These are phyloP conservation scores for Solanum hybrid DNA, from an alignment of 305 asterid species.

Conservation along the genomic window DNA sequence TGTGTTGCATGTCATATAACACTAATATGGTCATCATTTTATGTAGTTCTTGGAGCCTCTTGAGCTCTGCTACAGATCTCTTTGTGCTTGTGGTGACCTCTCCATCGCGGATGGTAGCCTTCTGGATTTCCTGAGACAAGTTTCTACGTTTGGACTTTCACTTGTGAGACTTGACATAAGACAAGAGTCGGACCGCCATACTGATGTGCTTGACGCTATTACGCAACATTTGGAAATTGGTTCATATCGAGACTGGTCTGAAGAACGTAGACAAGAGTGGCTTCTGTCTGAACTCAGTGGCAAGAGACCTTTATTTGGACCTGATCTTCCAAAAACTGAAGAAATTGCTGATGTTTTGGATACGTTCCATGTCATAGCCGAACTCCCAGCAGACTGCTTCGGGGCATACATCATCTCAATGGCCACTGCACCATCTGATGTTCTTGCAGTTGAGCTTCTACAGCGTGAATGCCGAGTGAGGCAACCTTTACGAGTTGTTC, in stretches of 20 bases:
- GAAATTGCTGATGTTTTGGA: constrained; percentile 19
- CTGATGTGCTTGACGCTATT: constrained; percentile 41
- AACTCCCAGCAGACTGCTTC: constrained; percentile 16
- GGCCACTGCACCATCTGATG: constrained; percentile 42
- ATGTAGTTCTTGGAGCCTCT: constrained; percentile 45
- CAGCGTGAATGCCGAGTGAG: constrained; percentile 46
- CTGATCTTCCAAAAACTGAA: constrained; percentile 21
- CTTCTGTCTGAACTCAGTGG: constrained; percentile 16
- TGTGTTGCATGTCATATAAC: not conserved
- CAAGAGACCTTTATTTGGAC: constrained; percentile 15
- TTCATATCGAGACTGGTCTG: constrained; percentile 32
- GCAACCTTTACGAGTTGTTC: constrained; percentile 42
- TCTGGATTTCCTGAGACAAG: constrained; percentile 51
- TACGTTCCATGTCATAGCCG: constrained; percentile 14
- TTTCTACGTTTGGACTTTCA: constrained; percentile 47
- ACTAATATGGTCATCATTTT: not conserved
- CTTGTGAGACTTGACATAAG: constrained; percentile 44
- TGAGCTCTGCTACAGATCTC: constrained; percentile 45
- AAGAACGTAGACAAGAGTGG: constrained; percentile 19
- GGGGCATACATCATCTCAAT: constrained; percentile 17
- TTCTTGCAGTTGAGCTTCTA: constrained; percentile 48
- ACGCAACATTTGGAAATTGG: constrained; percentile 38
- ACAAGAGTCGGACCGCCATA: constrained; percentile 48
- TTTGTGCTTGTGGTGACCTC: constrained; percentile 42
- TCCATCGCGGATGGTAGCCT: constrained; percentile 50